Percentiles rank a stretch among this genome's conserved stretches.
These are phyloP conservation scores for Sutorius eximius DNA, from an alignment of 1,284 basidiomycete genomes.

Conservation along the genomic window DNA sequence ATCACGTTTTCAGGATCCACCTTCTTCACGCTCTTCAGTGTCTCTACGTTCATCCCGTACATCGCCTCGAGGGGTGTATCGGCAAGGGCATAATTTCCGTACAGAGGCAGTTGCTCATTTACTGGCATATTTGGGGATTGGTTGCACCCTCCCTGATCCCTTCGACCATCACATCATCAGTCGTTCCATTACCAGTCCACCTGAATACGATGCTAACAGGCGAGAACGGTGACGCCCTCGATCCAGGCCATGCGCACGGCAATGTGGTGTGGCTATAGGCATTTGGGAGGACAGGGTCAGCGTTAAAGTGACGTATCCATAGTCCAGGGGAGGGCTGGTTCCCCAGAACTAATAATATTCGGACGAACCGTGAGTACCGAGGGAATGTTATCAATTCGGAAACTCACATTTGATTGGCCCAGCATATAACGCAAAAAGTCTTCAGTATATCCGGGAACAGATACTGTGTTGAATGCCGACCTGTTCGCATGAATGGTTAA, in stretches of 20 bases:
- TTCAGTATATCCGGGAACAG: slow-evolving; percentile 21
- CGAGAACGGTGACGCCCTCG: slow-evolving; percentile 40
- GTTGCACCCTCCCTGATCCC: slow-evolving; percentile 43
- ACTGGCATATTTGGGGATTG: slow-evolving; percentile 41
- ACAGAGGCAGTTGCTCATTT: slow-evolving; percentile 40
- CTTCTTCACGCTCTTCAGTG: slow-evolving; percentile 41
- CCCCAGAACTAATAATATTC: slow-evolving; percentile 14
- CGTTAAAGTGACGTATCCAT: slow-evolving; percentile 44
- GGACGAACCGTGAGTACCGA: not conserved
- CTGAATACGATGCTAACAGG: slow-evolving; percentile 52
- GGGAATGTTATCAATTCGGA: not conserved
- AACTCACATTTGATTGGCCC: slow-evolving; percentile 20
- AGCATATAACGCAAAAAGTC: slow-evolving; percentile 18
- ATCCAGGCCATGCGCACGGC: slow-evolving; percentile 51
- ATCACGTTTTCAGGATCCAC: slow-evolving; percentile 57
- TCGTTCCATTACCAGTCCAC: slow-evolving; percentile 38
- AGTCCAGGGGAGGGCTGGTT: slow-evolving; percentile 16
- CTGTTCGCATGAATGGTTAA: slow-evolving; percentile 11
- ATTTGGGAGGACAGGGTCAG: slow-evolving; percentile 55
- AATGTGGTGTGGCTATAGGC: slow-evolving; percentile 43
- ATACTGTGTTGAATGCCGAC: slow-evolving; percentile 23
- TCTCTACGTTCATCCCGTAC: slow-evolving; percentile 49
- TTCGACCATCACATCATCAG: slow-evolving; percentile 44
- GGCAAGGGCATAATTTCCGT: slow-evolving; percentile 56
- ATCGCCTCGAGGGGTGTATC: slow-evolving; percentile 48